Evolutionary conservation across 352 stramenopile genomes (phyloP), one percentile per base, ranked within the genome.

Genomic region (Globisporangium nunn): DNA sequence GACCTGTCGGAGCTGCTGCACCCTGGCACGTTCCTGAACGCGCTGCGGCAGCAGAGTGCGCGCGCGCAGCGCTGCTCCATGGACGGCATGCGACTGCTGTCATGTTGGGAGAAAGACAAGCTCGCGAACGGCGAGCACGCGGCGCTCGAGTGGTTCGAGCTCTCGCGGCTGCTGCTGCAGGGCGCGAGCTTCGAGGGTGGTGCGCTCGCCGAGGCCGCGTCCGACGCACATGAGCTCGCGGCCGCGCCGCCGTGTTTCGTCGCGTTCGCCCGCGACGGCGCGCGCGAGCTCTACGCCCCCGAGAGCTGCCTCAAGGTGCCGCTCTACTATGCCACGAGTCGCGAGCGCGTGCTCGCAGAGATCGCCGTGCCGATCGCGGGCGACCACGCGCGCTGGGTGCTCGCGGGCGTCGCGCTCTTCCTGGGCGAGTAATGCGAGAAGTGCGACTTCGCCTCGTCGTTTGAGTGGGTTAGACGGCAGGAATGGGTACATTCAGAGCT

Each of bases 1-100:
- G 79, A 97, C 37, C 68, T 98, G 33, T 93, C 83, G 8, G 90
- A 98, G 43, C 50, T 98, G 39, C 85, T 98, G 58, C 84, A 97
- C 47, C 93, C 94, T 2, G 90, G 81, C 17, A 98, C 93, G 17
- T 98, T 98, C 74, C 70, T 98, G 44, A 97, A 98, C 62, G 91
- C 93, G 4, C 55, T 98, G 29, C 71, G 92, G 23, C 94, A 98
- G 59, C 89, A 97, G 59, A 96, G 86, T 31, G 87, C 92, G 18
- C 84, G 91, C 3, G 67, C 73, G 28, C 71, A 93, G 18, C 63
- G 92, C 35, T 87, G 74, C 61, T 92, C 88, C 7, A 97, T 97
- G 79, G 91, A 97, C 59, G 78, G 66, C 40, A 90, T 98, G 75
- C 90, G 93, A 63, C 62, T 98, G 58, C 57, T 95, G 8, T 95